Percentiles rank a stretch among this genome's conserved stretches.
These are phyloP conservation scores for Trichophyton mentagrophytes DNA, from an alignment of 2,329 filamentous ascomycete species.

Conservation along the genomic window DNA sequence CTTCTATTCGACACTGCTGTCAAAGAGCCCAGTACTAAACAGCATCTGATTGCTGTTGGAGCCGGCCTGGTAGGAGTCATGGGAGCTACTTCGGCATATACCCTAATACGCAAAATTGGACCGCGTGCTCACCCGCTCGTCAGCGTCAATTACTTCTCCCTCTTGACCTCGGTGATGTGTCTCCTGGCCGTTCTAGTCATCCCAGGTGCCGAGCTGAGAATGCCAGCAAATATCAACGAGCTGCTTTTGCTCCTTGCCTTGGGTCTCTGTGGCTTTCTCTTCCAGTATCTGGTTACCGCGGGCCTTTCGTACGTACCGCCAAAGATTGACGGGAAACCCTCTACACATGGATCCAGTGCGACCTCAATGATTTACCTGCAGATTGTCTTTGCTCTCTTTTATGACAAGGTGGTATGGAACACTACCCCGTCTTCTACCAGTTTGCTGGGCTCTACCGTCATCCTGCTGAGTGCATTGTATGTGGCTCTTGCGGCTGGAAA, in stretches of 20 bases:
- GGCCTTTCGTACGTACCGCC: constrained; percentile 60
- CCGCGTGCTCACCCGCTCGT: constrained; percentile 69
- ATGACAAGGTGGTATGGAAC: constrained; percentile 52
- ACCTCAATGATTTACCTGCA: constrained; percentile 58
- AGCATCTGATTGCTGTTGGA: constrained; percentile 57
- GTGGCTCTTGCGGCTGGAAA: constrained; percentile 43
- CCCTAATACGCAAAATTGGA: constrained; percentile 68
- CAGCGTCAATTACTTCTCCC: constrained; percentile 71
- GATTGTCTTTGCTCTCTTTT: constrained; percentile 55
- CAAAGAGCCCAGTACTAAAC: constrained; percentile 39
- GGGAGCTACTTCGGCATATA: constrained; percentile 62
- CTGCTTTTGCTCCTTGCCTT: constrained; percentile 58
- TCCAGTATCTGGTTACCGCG: constrained; percentile 75
- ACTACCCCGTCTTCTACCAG: constrained; percentile 45
- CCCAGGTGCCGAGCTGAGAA: constrained; percentile 44
- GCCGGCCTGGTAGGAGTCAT: constrained; percentile 65
- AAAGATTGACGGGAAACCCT: constrained; percentile 5
- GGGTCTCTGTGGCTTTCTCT: constrained; percentile 61
- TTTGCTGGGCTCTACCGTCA: constrained; percentile 49
- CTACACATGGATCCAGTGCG: constrained; percentile 34
- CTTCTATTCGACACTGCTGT: not conserved
- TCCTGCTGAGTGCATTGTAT: constrained; percentile 53
- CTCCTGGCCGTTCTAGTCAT: constrained; percentile 44
- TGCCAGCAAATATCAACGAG: constrained; percentile 43
- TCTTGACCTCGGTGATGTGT: constrained; percentile 57